These are phyloP conservation scores for Crithidia expoeki DNA, from an alignment of 208 protist species.

Conservation along the genomic window DNA sequence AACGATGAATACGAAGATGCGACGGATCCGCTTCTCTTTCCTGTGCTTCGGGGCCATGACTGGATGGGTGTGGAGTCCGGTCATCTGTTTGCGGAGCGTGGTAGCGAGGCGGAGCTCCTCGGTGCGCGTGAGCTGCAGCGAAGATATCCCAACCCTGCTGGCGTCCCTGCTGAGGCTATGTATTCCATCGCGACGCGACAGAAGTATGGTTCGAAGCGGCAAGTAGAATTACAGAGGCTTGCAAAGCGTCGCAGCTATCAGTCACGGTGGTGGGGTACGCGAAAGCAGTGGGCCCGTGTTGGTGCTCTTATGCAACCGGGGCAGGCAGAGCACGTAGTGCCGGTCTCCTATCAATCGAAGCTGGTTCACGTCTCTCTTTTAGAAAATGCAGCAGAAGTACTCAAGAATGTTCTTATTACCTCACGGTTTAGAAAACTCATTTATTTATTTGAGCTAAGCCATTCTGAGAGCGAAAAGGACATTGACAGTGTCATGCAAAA, in stretches of 20 bases:
- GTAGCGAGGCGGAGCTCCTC: neutral
- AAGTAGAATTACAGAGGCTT: conserved; percentile 28
- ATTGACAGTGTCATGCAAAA: neutral
- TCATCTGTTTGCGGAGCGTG: neutral
- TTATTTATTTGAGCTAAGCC: neutral
- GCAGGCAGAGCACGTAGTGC: conserved; percentile 25
- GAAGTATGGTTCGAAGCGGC: conserved; percentile 18
- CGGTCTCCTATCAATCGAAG: conserved; percentile 22
- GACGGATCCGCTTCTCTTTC: too few species aligned
- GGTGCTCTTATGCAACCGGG: conserved; percentile 25
- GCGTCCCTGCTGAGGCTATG: neutral
- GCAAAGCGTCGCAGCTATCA: conserved; percentile 33
- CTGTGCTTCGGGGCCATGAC: too few species aligned
- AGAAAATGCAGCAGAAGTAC: conserved; percentile 40
- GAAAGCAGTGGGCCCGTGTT: conserved; percentile 35
- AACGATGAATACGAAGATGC: too few species aligned
- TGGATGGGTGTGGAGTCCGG: neutral
- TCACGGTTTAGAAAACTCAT: conserved; percentile 27
- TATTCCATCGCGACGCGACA: conserved; percentile 26
- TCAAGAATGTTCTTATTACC: conserved; percentile 53
- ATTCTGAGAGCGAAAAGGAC: neutral
- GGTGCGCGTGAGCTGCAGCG: neutral
- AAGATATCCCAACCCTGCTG: conserved; percentile 1
- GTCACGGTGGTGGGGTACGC: conserved; percentile 74
- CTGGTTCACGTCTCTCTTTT: conserved; percentile 84